Conservation (phyloP, 176 grass and related monocot genomes). For the Thinopyrum elongatum region DNA sequence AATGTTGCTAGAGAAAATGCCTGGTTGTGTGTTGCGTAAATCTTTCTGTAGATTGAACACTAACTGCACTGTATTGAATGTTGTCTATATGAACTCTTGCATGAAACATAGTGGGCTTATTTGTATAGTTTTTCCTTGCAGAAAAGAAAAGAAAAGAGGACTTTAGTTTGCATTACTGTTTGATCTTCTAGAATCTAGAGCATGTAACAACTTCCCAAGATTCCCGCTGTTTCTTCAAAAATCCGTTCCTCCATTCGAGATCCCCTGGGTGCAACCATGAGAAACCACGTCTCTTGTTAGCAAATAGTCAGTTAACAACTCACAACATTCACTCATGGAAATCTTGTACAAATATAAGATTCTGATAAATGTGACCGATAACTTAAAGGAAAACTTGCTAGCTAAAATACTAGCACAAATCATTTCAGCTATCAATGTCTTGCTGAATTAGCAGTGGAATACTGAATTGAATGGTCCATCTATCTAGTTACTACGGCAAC, state of each 20-base stretch:
- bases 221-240: not conserved
- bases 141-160: not conserved
- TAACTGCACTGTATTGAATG: not conserved
- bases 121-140: not conserved
- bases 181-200: not conserved
- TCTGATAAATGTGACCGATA: not conserved
- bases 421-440: not conserved
- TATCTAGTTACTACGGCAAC: not conserved
- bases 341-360: not conserved
- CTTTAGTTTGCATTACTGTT: not conserved
- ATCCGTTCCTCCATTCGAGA: not conserved
- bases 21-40: not conserved
- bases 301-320: not conserved
- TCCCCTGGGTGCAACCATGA: not conserved
- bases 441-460: not conserved
- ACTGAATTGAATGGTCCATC: not conserved
- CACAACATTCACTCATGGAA: not conserved
- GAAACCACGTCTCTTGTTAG: not conserved
- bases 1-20: not conserved
- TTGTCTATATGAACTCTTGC: not conserved
- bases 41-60: conserved; percentile 11
- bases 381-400: not conserved
- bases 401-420: not conserved
- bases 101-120: not conserved
- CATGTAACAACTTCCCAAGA: not conserved